A percentile compares a stretch with the other conserved stretches of the same genome.
These are phyloP conservation scores for Camellia oleifera DNA, from an alignment of 179 eudicot genomes.

Conservation along the genomic window DNA sequence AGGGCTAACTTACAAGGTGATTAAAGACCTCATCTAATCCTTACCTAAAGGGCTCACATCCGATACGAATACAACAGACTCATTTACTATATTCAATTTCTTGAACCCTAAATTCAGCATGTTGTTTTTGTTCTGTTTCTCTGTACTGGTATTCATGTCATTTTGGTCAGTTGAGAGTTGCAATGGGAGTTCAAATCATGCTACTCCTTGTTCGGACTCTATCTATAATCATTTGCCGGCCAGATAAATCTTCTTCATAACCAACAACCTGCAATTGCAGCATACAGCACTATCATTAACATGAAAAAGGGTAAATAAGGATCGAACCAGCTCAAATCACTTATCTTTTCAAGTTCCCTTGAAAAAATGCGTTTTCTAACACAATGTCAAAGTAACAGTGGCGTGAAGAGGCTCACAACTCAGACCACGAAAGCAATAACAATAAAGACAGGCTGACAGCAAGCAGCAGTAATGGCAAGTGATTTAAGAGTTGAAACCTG, in stretches of 20 bases:
- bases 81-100: background rate
- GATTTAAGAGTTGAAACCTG: constrained; percentile 56
- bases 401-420: background rate
- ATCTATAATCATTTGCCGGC: constrained; percentile 89
- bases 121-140: background rate
- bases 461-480: constrained; percentile 3
- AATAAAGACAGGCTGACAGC: background rate
- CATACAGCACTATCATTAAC: constrained; percentile 9
- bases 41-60: too few species aligned
- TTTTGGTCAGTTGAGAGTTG: background rate
- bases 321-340: constrained; percentile 10
- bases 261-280: constrained; percentile 67
- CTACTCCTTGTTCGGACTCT: constrained; percentile 72
- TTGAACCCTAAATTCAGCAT: background rate
- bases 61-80: too few species aligned
- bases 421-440: background rate
- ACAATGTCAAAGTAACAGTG: constrained; percentile 1
- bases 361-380: background rate
- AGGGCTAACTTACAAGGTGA: too few species aligned
- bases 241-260: constrained; percentile 89
- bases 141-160: background rate
- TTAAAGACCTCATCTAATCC: too few species aligned
- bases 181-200: constrained; percentile 25
- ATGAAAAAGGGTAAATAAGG: background rate
- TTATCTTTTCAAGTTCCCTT: background rate